Evolutionary conservation across 192 early-diverging fungal genomes (phyloP).

Genomic region (Glomus cerebriforme): DNA sequence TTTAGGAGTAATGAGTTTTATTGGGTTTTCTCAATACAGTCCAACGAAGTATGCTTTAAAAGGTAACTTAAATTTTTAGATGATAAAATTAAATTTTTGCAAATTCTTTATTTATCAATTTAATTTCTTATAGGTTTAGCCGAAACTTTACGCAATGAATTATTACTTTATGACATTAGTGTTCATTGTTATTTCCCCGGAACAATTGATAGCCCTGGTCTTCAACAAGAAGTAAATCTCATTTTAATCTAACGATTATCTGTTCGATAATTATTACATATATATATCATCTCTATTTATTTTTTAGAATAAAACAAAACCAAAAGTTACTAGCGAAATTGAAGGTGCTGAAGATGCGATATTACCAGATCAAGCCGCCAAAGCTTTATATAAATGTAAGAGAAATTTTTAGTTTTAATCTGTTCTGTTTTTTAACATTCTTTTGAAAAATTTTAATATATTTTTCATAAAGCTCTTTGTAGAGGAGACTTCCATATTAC

Average conservation of each 20-base stretch:
- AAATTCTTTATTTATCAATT: not conserved
- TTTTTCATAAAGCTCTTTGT: slow-evolving; percentile 26
- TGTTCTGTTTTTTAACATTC: not conserved
- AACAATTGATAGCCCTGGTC: slow-evolving; percentile 70
- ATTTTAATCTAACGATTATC: not conserved
- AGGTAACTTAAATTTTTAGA: slow-evolving; percentile 31
- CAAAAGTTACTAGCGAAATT: slow-evolving; percentile 65
- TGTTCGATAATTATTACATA: not conserved
- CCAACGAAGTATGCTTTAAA: slow-evolving; percentile 76
- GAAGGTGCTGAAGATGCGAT: slow-evolving; percentile 64
- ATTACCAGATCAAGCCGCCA: slow-evolving; percentile 63
- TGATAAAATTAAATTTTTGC: not conserved
- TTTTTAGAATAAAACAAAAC: slow-evolving; percentile 71
- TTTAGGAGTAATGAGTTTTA: slow-evolving; percentile 67
- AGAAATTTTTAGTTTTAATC: not conserved
- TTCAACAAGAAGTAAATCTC: slow-evolving; percentile 56
- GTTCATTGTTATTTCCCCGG: slow-evolving; percentile 76
- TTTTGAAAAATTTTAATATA: not conserved
- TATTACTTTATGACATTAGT: slow-evolving; percentile 61
- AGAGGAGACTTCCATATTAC: slow-evolving; percentile 39
- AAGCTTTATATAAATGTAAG: slow-evolving; percentile 46
- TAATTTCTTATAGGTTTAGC: slow-evolving; percentile 48
- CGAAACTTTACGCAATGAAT: slow-evolving; percentile 68
- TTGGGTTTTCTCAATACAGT: slow-evolving; percentile 66
- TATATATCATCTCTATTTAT: slow-evolving; percentile 11